phyloP scores from a whole-genome alignment of 2,329 filamentous ascomycete genomes.

The Neoarthrinium moseri region DNA sequence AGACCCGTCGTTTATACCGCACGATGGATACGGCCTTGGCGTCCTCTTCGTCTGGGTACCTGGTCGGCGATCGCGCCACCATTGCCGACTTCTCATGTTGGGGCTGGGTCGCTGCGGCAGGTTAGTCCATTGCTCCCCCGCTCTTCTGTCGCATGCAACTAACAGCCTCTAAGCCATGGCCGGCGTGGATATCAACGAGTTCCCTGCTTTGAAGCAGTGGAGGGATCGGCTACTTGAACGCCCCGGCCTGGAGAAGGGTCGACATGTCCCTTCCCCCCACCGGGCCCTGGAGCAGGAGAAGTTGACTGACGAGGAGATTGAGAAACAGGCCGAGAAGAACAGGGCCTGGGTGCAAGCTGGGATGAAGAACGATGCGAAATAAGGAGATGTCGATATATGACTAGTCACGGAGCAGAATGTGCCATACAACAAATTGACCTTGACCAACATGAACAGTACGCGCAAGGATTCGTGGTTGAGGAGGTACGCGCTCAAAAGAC shows the following conservation, averaged over 20 bases:
- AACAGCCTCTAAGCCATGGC: slow-evolving; percentile 44
- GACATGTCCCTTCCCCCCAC: slow-evolving; percentile 63
- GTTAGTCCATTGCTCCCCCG: not conserved
- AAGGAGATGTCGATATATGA: too few relatives aligned
- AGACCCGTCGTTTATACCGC: slow-evolving; percentile 4
- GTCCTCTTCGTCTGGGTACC: slow-evolving; percentile 6
- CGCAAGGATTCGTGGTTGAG: too few relatives aligned
- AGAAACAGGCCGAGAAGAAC: slow-evolving; percentile 47
- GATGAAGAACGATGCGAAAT: slow-evolving; percentile 60
- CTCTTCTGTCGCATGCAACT: not conserved
- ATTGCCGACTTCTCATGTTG: slow-evolving; percentile 4
- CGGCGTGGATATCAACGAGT: slow-evolving; percentile 61
- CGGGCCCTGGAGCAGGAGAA: slow-evolving; percentile 48
- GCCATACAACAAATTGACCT: too few relatives aligned
- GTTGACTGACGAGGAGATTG: slow-evolving; percentile 42
- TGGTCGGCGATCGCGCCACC: slow-evolving; percentile 6
- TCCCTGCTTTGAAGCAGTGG: slow-evolving; percentile 64
- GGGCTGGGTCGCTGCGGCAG: slow-evolving; percentile 5
- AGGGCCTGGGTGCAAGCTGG: slow-evolving; percentile 62
- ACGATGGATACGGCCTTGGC: slow-evolving; percentile 6
- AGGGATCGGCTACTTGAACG: slow-evolving; percentile 52
- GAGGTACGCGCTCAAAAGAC: too few relatives aligned
- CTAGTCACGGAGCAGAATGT: too few relatives aligned
- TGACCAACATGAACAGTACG: too few relatives aligned
- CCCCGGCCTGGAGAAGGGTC: slow-evolving; percentile 46